A percentile compares a stretch with the other conserved stretches of the same genome.
Conservation (phyloP, 371 early-diverging fungal genomes). For the Mucor sp. region DNA sequence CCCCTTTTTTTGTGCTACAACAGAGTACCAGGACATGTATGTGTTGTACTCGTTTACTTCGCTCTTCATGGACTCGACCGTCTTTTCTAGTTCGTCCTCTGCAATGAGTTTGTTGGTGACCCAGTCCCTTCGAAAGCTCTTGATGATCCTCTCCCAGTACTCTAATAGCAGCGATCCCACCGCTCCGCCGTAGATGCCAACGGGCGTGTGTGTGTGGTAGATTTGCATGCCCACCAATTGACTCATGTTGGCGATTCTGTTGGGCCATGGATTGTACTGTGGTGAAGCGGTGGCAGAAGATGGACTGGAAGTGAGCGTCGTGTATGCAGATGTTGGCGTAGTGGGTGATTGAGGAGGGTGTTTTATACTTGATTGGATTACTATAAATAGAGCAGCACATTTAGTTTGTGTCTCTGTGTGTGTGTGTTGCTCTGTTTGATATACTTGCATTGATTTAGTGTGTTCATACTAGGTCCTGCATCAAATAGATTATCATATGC, state of each 20-base stretch:
- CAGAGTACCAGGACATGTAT: constrained; percentile 54
- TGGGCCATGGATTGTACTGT: constrained; percentile 40
- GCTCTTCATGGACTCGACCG: constrained; percentile 26
- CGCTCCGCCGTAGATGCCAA: constrained; percentile 40
- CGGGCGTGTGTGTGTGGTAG: constrained; percentile 46
- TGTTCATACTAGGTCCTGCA: constrained; percentile 44
- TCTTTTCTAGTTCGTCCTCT: constrained; percentile 38
- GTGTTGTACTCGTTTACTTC: constrained; percentile 43
- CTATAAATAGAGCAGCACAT: not conserved
- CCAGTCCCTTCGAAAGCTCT: constrained; percentile 35
- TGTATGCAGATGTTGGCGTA: not conserved
- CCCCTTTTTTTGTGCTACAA: constrained; percentile 48
- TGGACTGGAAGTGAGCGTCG: not conserved
- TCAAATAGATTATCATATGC: constrained; percentile 46
- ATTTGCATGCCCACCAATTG: constrained; percentile 45
- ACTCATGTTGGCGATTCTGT: constrained; percentile 36
- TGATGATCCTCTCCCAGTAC: constrained; percentile 44
- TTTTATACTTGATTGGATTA: constrained; percentile 11
- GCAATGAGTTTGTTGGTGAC: constrained; percentile 33
- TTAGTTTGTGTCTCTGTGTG: not conserved
- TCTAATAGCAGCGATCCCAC: constrained; percentile 38
- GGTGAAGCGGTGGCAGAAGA: not conserved
- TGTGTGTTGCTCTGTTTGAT: not conserved
- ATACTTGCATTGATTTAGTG: constrained; percentile 24
- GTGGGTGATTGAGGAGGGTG: constrained; percentile 18